Base-by-base conservation (phyloP, 2,329 filamentous ascomycete genomes). In the Colletotrichum filicis region DNA sequence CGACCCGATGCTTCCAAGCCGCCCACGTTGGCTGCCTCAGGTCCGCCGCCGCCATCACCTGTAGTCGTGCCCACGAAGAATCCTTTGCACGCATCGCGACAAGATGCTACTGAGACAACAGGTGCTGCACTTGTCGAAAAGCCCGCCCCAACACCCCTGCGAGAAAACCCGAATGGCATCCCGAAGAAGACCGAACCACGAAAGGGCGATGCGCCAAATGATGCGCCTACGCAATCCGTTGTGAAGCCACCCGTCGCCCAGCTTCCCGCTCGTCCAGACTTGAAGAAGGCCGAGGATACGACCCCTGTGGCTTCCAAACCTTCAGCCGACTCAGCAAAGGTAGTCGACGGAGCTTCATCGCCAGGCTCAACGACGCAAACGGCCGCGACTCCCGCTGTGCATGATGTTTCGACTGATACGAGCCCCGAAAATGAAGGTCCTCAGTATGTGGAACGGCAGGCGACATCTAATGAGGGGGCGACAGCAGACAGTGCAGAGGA, bases 361-460 rank as follows among this genome's bases (percentile, higher is more conserved):
- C 88, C 89, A 19, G 85, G 84, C 3, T 96, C 94, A 6, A 95
- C 93, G 37, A 89, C 92, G 1, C 92, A 92, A 77, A 95, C 93
- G 56, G 91, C 91, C 67, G 91, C 92, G 26, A 97, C 94, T 0
- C 93, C 94, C 1, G 89, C 88, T 46, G 87, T 92, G 52, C 89
- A 92, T 73, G 89, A 92, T 74, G 88, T 87, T 7, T 95, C 93
- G 1, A 90, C 93, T 1, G 92, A 93, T 76, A 95, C 93, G 1
- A 95, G 93, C 76, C 92, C 93, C 1, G 93, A 93, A 67, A 89
- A 92, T 67, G 92, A 95, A 61, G 87, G 86, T 22, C 85, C 89
- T 60, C 87, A 89, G 56, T 90, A 89, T 76, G 80, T 85, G 19
- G 86, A 91, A 77, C 83, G 84, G 42, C 80, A 81, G 65, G 87